Evolutionary conservation across 495 filamentous ascomycete species (phyloP).

Genomic region (Beverwykella pulmonaria): DNA sequence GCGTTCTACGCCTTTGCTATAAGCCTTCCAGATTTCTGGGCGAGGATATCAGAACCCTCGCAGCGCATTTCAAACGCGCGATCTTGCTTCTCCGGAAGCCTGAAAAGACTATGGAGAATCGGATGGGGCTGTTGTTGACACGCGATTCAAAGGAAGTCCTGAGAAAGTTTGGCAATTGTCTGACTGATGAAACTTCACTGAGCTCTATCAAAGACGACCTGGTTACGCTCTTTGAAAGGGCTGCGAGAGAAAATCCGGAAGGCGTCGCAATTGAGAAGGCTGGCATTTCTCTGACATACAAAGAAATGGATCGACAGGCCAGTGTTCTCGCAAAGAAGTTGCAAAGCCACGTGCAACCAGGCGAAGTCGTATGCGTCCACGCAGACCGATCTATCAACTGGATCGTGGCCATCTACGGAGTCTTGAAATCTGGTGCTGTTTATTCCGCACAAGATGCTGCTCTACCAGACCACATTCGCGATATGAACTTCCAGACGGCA

Average conservation of each 20-base stretch:
- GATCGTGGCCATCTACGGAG: constrained; percentile 24
- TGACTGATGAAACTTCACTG: not conserved
- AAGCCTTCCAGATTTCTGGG: no score
- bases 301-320: not conserved
- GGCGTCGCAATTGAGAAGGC: not conserved
- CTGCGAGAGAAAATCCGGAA: not conserved
- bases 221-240: not conserved
- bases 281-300: not conserved
- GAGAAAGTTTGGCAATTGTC: not conserved
- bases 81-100: no score
- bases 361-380: constrained; percentile 23
- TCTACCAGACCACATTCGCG: not conserved
- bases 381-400: constrained; percentile 25
- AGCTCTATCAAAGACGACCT: not conserved
- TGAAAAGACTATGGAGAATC: not conserved
- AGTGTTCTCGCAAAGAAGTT: not conserved
- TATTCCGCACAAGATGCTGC: constrained; percentile 5
- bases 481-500: constrained; percentile 2
- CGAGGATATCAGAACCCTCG: no score
- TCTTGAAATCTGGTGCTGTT: constrained; percentile 18
- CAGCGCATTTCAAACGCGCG: no score
- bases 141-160: not conserved
- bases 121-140: not conserved
- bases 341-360: not conserved
- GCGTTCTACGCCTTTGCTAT: no score